A percentile compares a stretch with the other conserved stretches of the same genome.
Conservation (phyloP, 1,284 basidiomycete genomes). For the Tilletia walkeri region DNA sequence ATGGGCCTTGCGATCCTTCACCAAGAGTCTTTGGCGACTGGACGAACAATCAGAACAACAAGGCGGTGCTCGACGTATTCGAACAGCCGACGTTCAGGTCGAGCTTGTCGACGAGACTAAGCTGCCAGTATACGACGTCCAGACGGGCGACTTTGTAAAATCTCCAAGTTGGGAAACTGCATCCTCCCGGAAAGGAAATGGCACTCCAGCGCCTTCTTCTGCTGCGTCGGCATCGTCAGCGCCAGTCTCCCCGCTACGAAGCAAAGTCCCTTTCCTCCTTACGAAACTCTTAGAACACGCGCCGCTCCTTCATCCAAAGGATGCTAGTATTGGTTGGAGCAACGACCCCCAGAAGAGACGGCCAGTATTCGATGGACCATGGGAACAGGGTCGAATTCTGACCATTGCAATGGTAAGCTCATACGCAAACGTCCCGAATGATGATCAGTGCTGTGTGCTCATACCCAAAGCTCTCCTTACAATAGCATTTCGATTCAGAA, state of each 20-base stretch:
- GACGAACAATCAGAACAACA: constrained; percentile 22
- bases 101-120: constrained; percentile 29
- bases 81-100: constrained; percentile 25
- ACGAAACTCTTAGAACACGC: constrained; percentile 43
- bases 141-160: constrained; percentile 24
- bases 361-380: neutral
- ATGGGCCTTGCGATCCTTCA: constrained; percentile 7
- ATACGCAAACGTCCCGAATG: constrained; percentile 19
- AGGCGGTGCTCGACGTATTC: neutral
- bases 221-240: constrained; percentile 36
- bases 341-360: constrained; percentile 10
- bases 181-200: constrained; percentile 9
- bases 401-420: constrained; percentile 18
- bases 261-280: constrained; percentile 12
- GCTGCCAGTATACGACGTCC: constrained; percentile 13
- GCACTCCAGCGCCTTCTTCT: neutral
- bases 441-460: neutral
- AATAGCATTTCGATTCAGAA: constrained; percentile 29
- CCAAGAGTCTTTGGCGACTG: neutral
- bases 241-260: constrained; percentile 10
- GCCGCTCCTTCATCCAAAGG: constrained; percentile 49
- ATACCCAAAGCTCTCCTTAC: neutral
- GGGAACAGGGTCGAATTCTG: neutral
- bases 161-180: constrained; percentile 15
- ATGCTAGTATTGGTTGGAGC: constrained; percentile 31